A percentile compares a stretch with the other conserved stretches of the same genome.
Evolutionary conservation across 768 basidiomycete species (phyloP).

Genomic region (Asterophora parasitica): DNA sequence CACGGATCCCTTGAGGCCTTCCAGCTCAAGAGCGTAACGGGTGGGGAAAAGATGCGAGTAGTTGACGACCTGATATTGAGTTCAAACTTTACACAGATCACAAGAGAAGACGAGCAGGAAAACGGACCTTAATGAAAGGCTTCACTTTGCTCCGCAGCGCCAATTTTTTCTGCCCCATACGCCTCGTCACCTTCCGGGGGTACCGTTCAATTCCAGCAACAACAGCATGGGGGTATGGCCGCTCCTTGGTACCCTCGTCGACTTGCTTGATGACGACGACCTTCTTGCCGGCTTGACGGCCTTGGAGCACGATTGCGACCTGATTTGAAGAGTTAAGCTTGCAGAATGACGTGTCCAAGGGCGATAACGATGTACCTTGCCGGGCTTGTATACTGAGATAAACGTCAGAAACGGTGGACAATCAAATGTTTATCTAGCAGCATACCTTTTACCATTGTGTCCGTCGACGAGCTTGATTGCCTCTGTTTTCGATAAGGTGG

Average conservation of each 20-base stretch:
- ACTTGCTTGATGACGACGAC: slow-evolving; percentile 97
- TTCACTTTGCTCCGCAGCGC: slow-evolving; percentile 94
- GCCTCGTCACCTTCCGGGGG: slow-evolving; percentile 95
- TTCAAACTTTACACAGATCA: background rate
- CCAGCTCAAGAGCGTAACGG: slow-evolving; percentile 96
- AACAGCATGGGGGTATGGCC: slow-evolving; percentile 95
- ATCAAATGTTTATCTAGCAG: slow-evolving; percentile 7
- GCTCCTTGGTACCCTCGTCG: slow-evolving; percentile 95
- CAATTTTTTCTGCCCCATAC: slow-evolving; percentile 96
- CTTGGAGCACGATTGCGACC: slow-evolving; percentile 97
- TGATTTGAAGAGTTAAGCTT: slow-evolving; percentile 23
- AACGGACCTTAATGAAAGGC: slow-evolving; percentile 96
- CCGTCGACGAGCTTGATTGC: slow-evolving; percentile 41
- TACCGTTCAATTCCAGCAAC: slow-evolving; percentile 98
- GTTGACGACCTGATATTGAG: slow-evolving; percentile 68
- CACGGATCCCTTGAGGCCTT: slow-evolving; percentile 86
- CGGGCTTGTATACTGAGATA: slow-evolving; percentile 82
- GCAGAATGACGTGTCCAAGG: background rate
- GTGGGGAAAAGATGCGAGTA: slow-evolving; percentile 99
- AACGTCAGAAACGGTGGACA: slow-evolving; percentile 13
- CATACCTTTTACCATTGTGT: slow-evolving; percentile 60
- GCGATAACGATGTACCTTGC: slow-evolving; percentile 58
- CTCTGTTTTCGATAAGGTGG: slow-evolving; percentile 25
- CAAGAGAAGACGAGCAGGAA: background rate
- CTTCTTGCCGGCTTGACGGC: slow-evolving; percentile 99